Conservation (phyloP, 2,329 filamentous ascomycete genomes). For the Diaporthe longicolla region DNA sequence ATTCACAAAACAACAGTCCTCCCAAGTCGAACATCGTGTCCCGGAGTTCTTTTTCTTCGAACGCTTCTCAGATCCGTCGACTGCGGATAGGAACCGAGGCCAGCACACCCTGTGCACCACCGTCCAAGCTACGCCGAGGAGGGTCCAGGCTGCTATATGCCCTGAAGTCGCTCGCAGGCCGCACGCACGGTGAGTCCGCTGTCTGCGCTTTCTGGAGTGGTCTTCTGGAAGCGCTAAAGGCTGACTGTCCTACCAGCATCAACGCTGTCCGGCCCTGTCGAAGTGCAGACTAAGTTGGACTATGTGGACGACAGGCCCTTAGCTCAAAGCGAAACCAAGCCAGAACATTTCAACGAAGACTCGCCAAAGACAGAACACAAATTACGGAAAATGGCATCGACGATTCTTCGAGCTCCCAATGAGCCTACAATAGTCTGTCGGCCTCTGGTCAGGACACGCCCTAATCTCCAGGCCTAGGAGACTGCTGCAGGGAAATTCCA, state of each 20-base stretch:
- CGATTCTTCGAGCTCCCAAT: constrained; percentile 55
- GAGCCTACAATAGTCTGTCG: constrained; percentile 61
- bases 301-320: constrained; percentile 29
- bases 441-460: constrained; percentile 54
- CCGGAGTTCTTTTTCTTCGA: constrained; percentile 19
- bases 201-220: too few species aligned
- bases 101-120: constrained; percentile 45
- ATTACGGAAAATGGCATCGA: constrained; percentile 56
- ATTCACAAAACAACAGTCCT: constrained; percentile 33
- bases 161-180: constrained; percentile 48
- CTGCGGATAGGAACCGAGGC: constrained; percentile 11
- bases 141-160: constrained; percentile 59
- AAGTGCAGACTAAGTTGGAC: constrained; percentile 5
- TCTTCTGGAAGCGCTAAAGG: not conserved
- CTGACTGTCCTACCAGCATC: constrained; percentile 9
- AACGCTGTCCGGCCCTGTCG: constrained; percentile 40
- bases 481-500: constrained; percentile 45
- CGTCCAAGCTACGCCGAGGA: constrained; percentile 56
- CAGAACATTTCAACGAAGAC: constrained; percentile 19
- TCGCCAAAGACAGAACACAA: constrained; percentile 5
- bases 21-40: constrained; percentile 33
- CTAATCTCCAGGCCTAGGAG: constrained; percentile 54
- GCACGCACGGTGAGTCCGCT: constrained; percentile 44
- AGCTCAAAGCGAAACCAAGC: constrained; percentile 41
- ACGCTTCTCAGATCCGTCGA: constrained; percentile 6